Percentiles rank a stretch among this genome's conserved stretches.
phyloP scores from a whole-genome alignment of 176 grass and related monocot genomes.

The Sorghum bicolor region DNA sequence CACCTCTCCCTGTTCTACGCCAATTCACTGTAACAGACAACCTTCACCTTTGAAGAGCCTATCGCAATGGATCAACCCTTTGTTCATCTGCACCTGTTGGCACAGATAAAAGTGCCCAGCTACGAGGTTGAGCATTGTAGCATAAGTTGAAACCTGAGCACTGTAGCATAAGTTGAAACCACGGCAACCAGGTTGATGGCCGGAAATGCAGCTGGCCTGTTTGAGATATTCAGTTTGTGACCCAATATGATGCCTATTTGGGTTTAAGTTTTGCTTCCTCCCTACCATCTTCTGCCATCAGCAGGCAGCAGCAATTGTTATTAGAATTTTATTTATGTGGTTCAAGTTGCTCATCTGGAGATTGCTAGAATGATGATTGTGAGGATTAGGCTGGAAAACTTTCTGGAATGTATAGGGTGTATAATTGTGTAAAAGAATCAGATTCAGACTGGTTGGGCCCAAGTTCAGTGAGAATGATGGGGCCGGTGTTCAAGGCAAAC shows the following conservation, averaged over 20 bases:
- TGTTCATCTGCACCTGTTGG: conserved; percentile 39
- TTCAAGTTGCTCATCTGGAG: not conserved
- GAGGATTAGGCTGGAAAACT: too few species aligned
- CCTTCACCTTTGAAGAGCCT: conserved; percentile 76
- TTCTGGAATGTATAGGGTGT: too few species aligned
- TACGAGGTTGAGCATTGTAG: conserved; percentile 49
- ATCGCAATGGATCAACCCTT: conserved; percentile 36
- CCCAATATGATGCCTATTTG: not conserved
- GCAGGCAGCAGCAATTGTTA: not conserved
- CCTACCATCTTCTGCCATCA: not conserved
- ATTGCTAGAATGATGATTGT: too few species aligned
- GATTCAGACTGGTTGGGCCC: too few species aligned
- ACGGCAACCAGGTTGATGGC: conserved; percentile 43
- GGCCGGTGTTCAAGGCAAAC: too few species aligned
- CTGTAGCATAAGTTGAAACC: conserved; percentile 63
- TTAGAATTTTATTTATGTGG: not conserved
- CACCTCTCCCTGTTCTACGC: conserved; percentile 65
- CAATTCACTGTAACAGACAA: conserved; percentile 76
- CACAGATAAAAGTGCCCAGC: conserved; percentile 47
- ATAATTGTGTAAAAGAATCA: too few species aligned
- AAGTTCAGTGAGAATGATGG: too few species aligned
- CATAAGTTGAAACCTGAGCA: conserved; percentile 59
- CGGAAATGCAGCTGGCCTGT: conserved; percentile 47
- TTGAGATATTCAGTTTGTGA: conserved; percentile 90
- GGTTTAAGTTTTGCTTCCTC: not conserved